Evolutionary conservation across 106 monocot species (phyloP).

Genomic region (Dendrobium officinale): DNA sequence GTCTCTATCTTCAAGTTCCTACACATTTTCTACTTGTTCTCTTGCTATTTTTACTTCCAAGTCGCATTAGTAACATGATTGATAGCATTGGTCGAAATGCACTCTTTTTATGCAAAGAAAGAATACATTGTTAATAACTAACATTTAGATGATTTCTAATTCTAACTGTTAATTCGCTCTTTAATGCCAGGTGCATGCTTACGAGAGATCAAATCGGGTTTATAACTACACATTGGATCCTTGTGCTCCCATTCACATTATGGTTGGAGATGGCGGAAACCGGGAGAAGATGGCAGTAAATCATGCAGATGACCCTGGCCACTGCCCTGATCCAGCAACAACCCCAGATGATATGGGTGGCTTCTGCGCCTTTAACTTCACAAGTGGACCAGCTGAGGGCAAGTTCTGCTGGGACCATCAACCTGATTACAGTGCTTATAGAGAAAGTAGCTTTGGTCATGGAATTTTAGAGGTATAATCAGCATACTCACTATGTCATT

Average conservation of each 20-base stretch:
- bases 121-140: neutral
- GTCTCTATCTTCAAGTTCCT: too few species aligned
- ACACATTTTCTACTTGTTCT: too few species aligned
- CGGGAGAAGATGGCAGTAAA: slow-evolving; percentile 72
- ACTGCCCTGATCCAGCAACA: slow-evolving; percentile 55
- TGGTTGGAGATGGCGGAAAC: slow-evolving; percentile 88
- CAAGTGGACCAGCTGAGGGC: slow-evolving; percentile 47
- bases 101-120: neutral
- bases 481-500: neutral
- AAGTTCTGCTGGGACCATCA: slow-evolving; percentile 57
- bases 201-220: slow-evolving; percentile 87
- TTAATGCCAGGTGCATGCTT: slow-evolving; percentile 74
- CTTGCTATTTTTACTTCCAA: too few species aligned
- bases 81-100: neutral
- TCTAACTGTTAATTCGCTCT: neutral
- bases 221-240: slow-evolving; percentile 69
- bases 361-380: slow-evolving; percentile 79
- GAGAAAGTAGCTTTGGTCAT: slow-evolving; percentile 71
- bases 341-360: slow-evolving; percentile 53
- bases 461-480: slow-evolving; percentile 74
- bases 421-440: slow-evolving; percentile 56
- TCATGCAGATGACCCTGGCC: slow-evolving; percentile 69
- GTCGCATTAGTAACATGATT: neutral
- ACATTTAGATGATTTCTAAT: neutral
- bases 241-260: slow-evolving; percentile 78